A percentile compares a stretch with the other conserved stretches of the same genome.
Evolutionary conservation across 495 filamentous ascomycete genomes (phyloP).

Genomic region (Aspergillus baeticus): DNA sequence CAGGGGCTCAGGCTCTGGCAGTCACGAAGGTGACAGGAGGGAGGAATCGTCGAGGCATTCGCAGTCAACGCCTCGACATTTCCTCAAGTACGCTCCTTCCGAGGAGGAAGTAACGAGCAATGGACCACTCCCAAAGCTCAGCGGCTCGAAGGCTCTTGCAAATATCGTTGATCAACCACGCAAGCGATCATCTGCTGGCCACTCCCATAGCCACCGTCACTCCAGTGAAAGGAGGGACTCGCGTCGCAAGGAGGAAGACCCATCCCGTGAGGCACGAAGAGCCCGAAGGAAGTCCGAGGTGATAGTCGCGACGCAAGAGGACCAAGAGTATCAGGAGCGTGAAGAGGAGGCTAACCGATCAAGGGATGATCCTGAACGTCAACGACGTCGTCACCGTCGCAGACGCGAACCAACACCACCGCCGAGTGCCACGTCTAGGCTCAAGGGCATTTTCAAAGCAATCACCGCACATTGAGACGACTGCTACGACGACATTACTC

Average conservation of each 20-base stretch:
- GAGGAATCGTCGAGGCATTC: conserved; percentile 27
- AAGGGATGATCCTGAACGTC: conserved; percentile 22
- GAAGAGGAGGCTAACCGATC: conserved; percentile 14
- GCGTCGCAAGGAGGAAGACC: conserved; percentile 21
- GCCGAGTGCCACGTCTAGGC: conserved; percentile 28
- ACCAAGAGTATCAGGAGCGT: conserved; percentile 8
- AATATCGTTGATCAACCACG: conserved; percentile 23
- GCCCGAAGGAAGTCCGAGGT: conserved; percentile 9
- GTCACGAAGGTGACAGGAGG: conserved; percentile 22
- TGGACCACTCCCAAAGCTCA: conserved; percentile 35
- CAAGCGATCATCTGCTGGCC: conserved; percentile 31
- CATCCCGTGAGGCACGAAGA: conserved; percentile 12
- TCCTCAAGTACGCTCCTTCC: conserved; percentile 36
- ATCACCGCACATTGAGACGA: conserved; percentile 33
- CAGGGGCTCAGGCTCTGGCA: conserved; percentile 24
- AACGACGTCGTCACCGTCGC: conserved; percentile 32
- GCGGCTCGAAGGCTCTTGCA: conserved; percentile 31
- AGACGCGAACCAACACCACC: conserved; percentile 35
- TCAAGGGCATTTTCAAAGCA: conserved; percentile 38
- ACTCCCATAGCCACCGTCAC: conserved; percentile 32
- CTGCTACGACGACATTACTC: neutral
- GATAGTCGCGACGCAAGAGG: conserved; percentile 1
- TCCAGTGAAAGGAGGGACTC: conserved; percentile 31
- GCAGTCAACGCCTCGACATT: conserved; percentile 30
- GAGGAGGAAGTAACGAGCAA: conserved; percentile 39